Evolutionary conservation across 2,329 filamentous ascomycete genomes (phyloP).

Genomic region (Fusarium tanahbumbuense): DNA sequence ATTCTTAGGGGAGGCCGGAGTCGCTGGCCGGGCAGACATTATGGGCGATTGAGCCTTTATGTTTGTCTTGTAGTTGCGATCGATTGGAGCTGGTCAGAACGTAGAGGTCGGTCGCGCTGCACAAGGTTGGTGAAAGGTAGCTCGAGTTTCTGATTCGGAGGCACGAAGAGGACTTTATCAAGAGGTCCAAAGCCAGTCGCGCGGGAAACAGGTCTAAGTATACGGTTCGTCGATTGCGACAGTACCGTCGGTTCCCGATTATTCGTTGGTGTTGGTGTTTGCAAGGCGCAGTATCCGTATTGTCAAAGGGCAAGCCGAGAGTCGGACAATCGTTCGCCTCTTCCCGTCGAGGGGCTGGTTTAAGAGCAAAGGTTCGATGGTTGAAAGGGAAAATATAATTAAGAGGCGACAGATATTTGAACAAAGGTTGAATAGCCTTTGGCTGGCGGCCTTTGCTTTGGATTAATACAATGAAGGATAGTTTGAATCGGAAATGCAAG

Average conservation of each 20-base stretch:
- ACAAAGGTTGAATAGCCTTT: neutral
- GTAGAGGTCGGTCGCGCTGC: constrained; percentile 1
- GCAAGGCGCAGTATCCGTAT: neutral
- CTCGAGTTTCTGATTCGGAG: constrained; percentile 8
- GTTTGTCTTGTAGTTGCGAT: neutral
- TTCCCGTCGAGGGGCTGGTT: neutral
- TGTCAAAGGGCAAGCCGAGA: constrained; percentile 16
- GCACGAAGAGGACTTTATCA: neutral
- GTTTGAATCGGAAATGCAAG: constrained; percentile 27
- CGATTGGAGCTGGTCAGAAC: neutral
- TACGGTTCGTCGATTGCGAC: constrained; percentile 3
- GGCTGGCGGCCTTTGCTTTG: neutral
- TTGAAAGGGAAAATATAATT: neutral
- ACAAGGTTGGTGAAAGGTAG: constrained; percentile 4
- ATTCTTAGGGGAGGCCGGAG: constrained; percentile 66
- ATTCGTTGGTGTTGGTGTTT: neutral
- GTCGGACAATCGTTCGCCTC: constrained; percentile 30
- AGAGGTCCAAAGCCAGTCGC: neutral
- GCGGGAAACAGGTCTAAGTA: neutral
- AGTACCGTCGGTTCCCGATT: neutral
- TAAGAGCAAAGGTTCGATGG: neutral
- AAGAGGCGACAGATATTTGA: neutral
- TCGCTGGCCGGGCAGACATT: constrained; percentile 62
- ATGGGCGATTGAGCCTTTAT: constrained; percentile 16
- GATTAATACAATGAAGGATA: constrained; percentile 13